phyloP scores from a whole-genome alignment of 2,329 filamentous ascomycete genomes.

The Aspergillus fumigatus region DNA sequence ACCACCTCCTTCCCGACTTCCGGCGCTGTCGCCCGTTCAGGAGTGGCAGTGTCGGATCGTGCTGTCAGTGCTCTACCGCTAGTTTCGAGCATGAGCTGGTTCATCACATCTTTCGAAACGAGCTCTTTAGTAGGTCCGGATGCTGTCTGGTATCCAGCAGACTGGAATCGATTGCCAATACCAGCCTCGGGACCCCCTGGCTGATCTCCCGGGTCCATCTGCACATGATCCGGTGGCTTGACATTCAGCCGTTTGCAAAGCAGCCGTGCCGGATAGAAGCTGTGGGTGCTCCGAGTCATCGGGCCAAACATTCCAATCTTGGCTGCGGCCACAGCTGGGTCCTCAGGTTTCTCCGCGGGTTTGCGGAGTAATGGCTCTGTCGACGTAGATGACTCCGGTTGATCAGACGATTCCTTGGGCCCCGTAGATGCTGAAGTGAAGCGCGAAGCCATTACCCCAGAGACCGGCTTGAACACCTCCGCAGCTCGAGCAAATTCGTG shows the following conservation, averaged over 20 bases:
- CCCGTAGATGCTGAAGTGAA: constrained; percentile 64
- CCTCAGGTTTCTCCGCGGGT: constrained; percentile 55
- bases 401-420: constrained; percentile 37
- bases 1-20: constrained; percentile 23
- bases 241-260: constrained; percentile 96
- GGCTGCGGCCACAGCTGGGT: constrained; percentile 82
- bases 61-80: constrained; percentile 19
- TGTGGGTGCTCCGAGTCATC: constrained; percentile 67
- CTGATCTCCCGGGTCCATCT: constrained; percentile 46
- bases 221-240: constrained; percentile 66
- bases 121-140: constrained; percentile 41
- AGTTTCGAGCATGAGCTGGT: constrained; percentile 50
- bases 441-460: constrained; percentile 84
- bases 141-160: constrained; percentile 28
- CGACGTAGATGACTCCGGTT: constrained; percentile 19
- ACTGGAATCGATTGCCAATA: constrained; percentile 26
- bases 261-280: constrained; percentile 76
- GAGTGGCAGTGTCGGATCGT: constrained; percentile 6
- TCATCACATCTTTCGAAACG: constrained; percentile 52
- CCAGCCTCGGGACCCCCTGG: constrained; percentile 28
- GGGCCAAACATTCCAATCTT: constrained; percentile 88
- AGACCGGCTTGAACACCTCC: constrained; percentile 84
- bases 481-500: constrained; percentile 71
- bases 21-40: constrained; percentile 9
- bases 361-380: constrained; percentile 43